These are phyloP conservation scores for Oemleria cerasiformis DNA, from an alignment of 306 rosid species.

Conservation along the genomic window DNA sequence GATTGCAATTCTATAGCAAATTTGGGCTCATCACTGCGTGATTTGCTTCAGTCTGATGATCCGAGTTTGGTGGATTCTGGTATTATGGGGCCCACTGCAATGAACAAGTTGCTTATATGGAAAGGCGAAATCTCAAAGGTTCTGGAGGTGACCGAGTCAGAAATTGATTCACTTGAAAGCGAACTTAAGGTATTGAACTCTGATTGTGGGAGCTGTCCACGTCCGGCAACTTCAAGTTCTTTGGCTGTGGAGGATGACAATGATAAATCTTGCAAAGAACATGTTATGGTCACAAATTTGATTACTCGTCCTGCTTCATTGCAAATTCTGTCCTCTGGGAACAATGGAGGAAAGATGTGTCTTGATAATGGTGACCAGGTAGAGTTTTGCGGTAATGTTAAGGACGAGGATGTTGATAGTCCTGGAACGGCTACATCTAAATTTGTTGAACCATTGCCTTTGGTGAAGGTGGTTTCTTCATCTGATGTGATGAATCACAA, in stretches of 20 bases:
- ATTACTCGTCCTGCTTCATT: slow-evolving; percentile 45
- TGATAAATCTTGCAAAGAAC: slow-evolving; percentile 37
- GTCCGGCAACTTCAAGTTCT: slow-evolving; percentile 53
- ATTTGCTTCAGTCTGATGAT: slow-evolving; percentile 68
- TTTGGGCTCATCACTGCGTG: slow-evolving; percentile 56
- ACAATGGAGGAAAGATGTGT: slow-evolving; percentile 43
- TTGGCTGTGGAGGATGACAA: slow-evolving; percentile 29
- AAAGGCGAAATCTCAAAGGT: slow-evolving; percentile 85
- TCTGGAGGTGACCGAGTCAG: slow-evolving; percentile 83
- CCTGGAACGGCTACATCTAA: slow-evolving; percentile 90
- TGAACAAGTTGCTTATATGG: slow-evolving; percentile 71
- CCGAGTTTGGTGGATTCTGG: slow-evolving; percentile 48
- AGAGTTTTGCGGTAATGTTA: slow-evolving; percentile 32
- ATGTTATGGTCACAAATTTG: slow-evolving; percentile 34
- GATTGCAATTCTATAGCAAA: slow-evolving; percentile 49
- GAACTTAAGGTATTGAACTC: slow-evolving; percentile 65
- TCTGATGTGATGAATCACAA: slow-evolving; percentile 21
- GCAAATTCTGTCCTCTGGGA: slow-evolving; percentile 44
- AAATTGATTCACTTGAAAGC: slow-evolving; percentile 84
- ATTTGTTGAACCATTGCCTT: slow-evolving; percentile 62
- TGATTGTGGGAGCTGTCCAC: slow-evolving; percentile 29
- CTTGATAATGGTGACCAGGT: slow-evolving; percentile 34
- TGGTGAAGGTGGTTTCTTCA: slow-evolving; percentile 30
- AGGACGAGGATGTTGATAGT: slow-evolving; percentile 79
- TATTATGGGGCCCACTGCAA: slow-evolving; percentile 49